Evolutionary conservation across 768 basidiomycete genomes (phyloP).

Genomic region (Lactarius hatsudake): DNA sequence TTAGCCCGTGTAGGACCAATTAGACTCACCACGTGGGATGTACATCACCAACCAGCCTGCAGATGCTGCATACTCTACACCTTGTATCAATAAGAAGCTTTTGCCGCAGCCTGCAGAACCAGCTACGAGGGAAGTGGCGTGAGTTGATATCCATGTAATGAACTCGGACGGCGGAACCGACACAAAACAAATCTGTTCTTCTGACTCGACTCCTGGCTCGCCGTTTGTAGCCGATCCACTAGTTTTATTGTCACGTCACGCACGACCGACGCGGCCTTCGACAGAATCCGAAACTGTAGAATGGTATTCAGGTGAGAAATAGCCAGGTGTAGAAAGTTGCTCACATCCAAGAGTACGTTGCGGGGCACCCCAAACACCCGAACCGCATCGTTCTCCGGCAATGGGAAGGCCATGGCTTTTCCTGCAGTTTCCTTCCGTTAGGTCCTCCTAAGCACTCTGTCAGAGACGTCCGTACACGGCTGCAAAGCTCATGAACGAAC

Average conservation of each 20-base stretch:
- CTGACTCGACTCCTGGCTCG: constrained; percentile 47
- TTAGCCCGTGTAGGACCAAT: background rate
- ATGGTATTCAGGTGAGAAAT: background rate
- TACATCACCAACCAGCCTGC: constrained; percentile 83
- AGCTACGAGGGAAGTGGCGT: constrained; percentile 42
- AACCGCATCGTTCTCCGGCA: constrained; percentile 25
- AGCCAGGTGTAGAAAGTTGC: background rate
- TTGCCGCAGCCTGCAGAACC: constrained; percentile 80
- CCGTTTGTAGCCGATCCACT: constrained; percentile 50
- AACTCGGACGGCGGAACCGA: constrained; percentile 36
- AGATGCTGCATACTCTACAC: constrained; percentile 61
- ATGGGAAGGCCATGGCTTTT: constrained; percentile 25
- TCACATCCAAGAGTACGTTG: constrained; percentile 22
- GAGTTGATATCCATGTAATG: background rate
- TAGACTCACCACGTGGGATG: constrained; percentile 65
- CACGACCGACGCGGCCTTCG: constrained; percentile 68
- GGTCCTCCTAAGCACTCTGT: constrained; percentile 9
- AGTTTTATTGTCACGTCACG: constrained; percentile 62
- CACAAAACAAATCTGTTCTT: constrained; percentile 62
- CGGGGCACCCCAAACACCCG: constrained; percentile 21
- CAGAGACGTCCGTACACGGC: background rate
- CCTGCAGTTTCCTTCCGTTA: constrained; percentile 16
- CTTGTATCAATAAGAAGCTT: constrained; percentile 73
- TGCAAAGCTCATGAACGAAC: constrained; percentile 34
- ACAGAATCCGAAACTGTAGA: constrained; percentile 62